Evolutionary conservation across 2,329 filamentous ascomycete genomes (phyloP).

Genomic region (Sporothrix pseudoabietina): DNA sequence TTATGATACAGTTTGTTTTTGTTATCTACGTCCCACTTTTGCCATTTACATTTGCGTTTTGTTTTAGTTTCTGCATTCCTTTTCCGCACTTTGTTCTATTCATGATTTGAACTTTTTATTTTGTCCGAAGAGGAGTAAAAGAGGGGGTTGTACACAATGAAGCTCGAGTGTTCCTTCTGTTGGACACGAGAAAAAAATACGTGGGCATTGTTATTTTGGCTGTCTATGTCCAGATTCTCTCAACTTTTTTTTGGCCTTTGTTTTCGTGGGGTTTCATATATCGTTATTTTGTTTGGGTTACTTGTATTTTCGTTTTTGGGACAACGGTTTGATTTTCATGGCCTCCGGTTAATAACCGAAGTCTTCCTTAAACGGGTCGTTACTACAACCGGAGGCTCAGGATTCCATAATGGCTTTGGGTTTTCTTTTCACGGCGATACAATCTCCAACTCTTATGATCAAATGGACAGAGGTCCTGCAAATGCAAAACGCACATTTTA

Average conservation of each 20-base stretch:
- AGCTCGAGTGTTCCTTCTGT: neutral
- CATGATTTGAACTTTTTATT: neutral
- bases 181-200: neutral
- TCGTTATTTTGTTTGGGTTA: neutral
- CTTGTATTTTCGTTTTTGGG: neutral
- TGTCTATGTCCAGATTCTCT: neutral
- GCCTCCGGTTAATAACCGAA: too few relatives aligned
- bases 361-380: neutral
- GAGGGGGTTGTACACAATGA: neutral
- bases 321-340: neutral
- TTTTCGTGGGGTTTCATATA: neutral
- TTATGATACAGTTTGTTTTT: neutral
- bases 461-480: neutral
- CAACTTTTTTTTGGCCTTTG: neutral
- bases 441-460: constrained; percentile 25
- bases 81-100: neutral
- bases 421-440: constrained; percentile 3
- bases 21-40: neutral
- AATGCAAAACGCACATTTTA: constrained; percentile 15
- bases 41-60: neutral
- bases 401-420: constrained; percentile 1
- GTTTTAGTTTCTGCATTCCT: neutral
- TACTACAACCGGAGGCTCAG: neutral
- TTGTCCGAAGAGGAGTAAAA: neutral
- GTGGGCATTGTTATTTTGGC: neutral